These are phyloP conservation scores for Phytophthora meadii DNA, from an alignment of 352 stramenopile species.

Conservation along the genomic window DNA sequence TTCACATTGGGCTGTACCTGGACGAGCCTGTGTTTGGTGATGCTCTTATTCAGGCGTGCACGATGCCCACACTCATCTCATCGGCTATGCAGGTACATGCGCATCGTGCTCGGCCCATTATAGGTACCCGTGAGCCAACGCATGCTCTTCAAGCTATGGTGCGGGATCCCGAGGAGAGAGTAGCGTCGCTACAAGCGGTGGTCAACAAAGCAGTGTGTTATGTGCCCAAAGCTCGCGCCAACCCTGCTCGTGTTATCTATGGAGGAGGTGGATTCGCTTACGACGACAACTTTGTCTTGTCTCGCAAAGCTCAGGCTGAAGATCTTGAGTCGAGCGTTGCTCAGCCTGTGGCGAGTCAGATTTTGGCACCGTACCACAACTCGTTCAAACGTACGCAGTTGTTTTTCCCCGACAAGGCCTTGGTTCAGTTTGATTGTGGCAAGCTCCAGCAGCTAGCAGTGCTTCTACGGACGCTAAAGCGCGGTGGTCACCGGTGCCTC, in stretches of 20 bases:
- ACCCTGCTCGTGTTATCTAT: slow-evolving; percentile 45
- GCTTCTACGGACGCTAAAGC: slow-evolving; percentile 97
- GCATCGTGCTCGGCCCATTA: slow-evolving; percentile 36
- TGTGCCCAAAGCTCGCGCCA: slow-evolving; percentile 72
- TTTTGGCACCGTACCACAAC: slow-evolving; percentile 60
- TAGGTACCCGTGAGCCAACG: slow-evolving; percentile 38
- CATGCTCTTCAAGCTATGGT: slow-evolving; percentile 62
- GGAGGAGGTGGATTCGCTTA: slow-evolving; percentile 48
- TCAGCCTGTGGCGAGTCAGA: slow-evolving; percentile 41
- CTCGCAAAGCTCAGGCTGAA: slow-evolving; percentile 35
- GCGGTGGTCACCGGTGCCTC: slow-evolving; percentile 93
- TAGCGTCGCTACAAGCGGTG: slow-evolving; percentile 49
- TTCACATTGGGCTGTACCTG: slow-evolving; percentile 38
- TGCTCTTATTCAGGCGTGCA: slow-evolving; percentile 52
- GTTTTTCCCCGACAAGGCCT: slow-evolving; percentile 97
- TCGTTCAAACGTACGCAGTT: slow-evolving; percentile 86
- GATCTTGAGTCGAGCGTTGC: slow-evolving; percentile 26
- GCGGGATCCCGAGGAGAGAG: slow-evolving; percentile 45
- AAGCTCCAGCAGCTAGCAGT: slow-evolving; percentile 88
- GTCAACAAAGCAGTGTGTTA: slow-evolving; percentile 78
- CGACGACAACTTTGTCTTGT: slow-evolving; percentile 50
- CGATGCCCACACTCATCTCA: slow-evolving; percentile 76
- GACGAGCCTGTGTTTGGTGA: slow-evolving; percentile 61
- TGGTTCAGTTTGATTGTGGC: slow-evolving; percentile 98
- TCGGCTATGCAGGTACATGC: slow-evolving; percentile 74